Evolutionary conservation across 2,329 filamentous ascomycete genomes (phyloP).

Genomic region (Stylonectria norvegica): DNA sequence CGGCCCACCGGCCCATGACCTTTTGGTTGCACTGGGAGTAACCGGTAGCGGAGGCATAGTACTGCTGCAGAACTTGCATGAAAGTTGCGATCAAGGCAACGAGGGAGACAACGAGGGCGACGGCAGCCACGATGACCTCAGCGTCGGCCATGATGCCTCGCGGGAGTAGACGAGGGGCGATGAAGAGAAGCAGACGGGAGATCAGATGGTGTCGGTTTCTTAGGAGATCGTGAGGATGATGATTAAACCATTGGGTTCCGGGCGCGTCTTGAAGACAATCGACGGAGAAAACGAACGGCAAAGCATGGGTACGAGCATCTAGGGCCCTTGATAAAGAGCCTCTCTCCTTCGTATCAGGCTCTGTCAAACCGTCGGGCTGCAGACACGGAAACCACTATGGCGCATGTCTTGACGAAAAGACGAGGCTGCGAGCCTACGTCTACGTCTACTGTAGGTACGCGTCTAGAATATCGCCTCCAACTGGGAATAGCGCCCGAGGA

Average conservation of each 20-base stretch:
- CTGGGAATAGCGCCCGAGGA: not conserved
- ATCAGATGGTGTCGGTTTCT: not conserved
- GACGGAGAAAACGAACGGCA: not conserved
- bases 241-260: too few relatives aligned
- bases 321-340: too few relatives aligned
- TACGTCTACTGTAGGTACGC: not conserved
- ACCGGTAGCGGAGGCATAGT: conserved; percentile 47
- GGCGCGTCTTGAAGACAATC: too few relatives aligned
- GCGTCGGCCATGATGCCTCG: conserved; percentile 20
- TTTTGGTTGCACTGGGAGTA: conserved; percentile 47
- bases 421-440: not conserved
- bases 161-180: not conserved
- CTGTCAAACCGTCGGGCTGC: not conserved
- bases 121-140: conserved; percentile 39
- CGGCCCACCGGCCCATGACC: conserved; percentile 47
- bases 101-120: conserved; percentile 46
- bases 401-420: not conserved
- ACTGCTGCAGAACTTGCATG: conserved; percentile 49
- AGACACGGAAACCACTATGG: not conserved
- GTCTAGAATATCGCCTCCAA: not conserved
- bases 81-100: conserved; percentile 44
- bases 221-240: not conserved
- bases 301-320: not conserved
- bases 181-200: not conserved
- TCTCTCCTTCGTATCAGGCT: not conserved